Evolutionary conservation across 805 yeast species (phyloP).

Genomic region (Cyberlindnera samutprakarnensis): DNA sequence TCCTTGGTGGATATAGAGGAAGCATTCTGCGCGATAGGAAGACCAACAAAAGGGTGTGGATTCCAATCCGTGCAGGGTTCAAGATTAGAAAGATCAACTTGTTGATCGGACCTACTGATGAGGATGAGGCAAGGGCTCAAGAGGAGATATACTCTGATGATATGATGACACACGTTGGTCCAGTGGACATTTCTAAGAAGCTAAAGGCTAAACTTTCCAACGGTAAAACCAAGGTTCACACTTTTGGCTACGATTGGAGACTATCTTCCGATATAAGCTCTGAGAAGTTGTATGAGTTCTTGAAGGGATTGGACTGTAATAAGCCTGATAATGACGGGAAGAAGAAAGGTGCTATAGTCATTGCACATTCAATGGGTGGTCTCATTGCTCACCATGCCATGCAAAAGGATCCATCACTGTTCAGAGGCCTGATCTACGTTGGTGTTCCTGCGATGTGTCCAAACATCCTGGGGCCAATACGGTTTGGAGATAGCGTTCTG

Average conservation of each 20-base stretch:
- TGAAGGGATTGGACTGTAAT: conserved; percentile 36
- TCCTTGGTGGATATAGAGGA: conserved; percentile 88
- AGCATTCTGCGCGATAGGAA: conserved; percentile 59
- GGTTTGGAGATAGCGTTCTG: conserved; percentile 75
- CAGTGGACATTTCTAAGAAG: conserved; percentile 67
- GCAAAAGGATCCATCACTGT: conserved; percentile 56
- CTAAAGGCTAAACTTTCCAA: conserved; percentile 50
- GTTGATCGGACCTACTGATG: conserved; percentile 61
- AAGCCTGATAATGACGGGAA: conserved; percentile 30
- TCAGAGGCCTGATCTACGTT: conserved; percentile 71
- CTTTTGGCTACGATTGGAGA: conserved; percentile 95
- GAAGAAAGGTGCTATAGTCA: conserved; percentile 58
- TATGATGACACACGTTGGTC: conserved; percentile 76
- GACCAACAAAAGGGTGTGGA: conserved; percentile 70
- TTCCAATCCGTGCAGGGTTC: conserved; percentile 81
- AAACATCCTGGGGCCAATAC: conserved; percentile 77
- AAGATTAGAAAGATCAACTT: conserved; percentile 64
- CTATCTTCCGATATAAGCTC: conserved; percentile 54
- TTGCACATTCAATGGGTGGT: conserved; percentile 96
- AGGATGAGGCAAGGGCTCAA: conserved; percentile 56
- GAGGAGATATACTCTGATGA: conserved; percentile 62
- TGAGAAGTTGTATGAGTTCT: conserved; percentile 39
- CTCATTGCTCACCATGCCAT: conserved; percentile 74
- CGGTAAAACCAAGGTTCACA: conserved; percentile 54
- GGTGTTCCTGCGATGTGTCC: conserved; percentile 84